Evolutionary conservation across 179 eudicot genomes (phyloP).

Genomic region (Camellia oleifera): DNA sequence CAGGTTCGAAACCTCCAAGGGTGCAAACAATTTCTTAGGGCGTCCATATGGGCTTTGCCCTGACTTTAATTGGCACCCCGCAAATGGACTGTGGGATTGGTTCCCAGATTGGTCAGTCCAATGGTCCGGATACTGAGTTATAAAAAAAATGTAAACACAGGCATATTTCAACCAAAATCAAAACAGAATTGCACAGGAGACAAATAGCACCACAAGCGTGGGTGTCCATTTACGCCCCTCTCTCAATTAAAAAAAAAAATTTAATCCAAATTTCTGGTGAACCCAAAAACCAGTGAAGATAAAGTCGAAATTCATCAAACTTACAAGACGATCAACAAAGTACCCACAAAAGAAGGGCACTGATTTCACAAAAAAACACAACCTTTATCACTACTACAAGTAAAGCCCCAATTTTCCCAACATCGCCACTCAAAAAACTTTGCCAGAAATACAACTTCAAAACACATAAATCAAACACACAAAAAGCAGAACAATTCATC

Average conservation of each 20-base stretch:
- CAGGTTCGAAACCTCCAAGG: too few relatives aligned
- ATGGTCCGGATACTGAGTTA: too few relatives aligned
- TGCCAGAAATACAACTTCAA: not conserved
- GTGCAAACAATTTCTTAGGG: too few relatives aligned
- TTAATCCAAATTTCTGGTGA: too few relatives aligned
- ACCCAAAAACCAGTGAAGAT: not conserved
- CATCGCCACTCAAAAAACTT: not conserved
- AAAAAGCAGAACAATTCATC: not conserved
- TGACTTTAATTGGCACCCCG: too few relatives aligned
- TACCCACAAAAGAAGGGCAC: not conserved
- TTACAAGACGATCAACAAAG: not conserved
- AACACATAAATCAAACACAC: not conserved
- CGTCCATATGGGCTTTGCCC: too few relatives aligned
- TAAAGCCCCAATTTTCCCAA: conserved; percentile 4
- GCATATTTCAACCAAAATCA: not conserved
- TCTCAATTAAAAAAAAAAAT: not conserved
- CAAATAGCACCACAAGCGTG: not conserved
- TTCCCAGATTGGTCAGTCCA: too few relatives aligned
- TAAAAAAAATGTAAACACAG: not conserved
- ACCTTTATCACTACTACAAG: not conserved
- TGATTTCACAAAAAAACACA: not conserved
- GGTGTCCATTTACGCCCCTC: not conserved
- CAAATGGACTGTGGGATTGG: too few relatives aligned
- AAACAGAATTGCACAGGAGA: not conserved
- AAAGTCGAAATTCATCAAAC: not conserved